A percentile compares a stretch with the other conserved stretches of the same genome.
Conservation (phyloP, 2,329 filamentous ascomycete genomes). For the Cyphellophora attinorum region DNA sequence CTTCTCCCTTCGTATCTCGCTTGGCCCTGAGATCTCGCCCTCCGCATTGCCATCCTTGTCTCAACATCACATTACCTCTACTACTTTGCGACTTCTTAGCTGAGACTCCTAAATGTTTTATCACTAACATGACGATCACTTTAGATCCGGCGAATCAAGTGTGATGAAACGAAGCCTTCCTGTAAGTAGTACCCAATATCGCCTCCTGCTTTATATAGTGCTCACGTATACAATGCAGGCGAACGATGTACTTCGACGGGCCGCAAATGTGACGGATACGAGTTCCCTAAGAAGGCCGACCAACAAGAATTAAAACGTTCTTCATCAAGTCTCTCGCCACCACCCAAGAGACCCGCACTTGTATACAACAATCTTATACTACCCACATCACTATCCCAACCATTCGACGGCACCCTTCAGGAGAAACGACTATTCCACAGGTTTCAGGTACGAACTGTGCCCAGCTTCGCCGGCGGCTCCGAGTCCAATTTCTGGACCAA, state of each 20-base stretch:
- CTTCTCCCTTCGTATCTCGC: not conserved
- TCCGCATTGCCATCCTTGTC: not conserved
- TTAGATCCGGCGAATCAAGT: slow-evolving; percentile 32
- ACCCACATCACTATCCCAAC: slow-evolving; percentile 21
- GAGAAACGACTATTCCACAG: slow-evolving; percentile 54
- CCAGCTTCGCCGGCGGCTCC: slow-evolving; percentile 57
- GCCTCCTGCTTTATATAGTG: slow-evolving; percentile 2
- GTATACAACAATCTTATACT: slow-evolving; percentile 11
- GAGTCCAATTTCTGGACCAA: slow-evolving; percentile 57
- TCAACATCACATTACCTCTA: not conserved
- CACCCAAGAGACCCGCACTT: slow-evolving; percentile 3
- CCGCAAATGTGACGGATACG: slow-evolving; percentile 51
- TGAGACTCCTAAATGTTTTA: not conserved
- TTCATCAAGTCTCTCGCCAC: slow-evolving; percentile 7
- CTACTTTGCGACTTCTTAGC: not conserved
- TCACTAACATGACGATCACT: not conserved
- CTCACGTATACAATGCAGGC: slow-evolving; percentile 22
- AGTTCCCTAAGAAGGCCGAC: slow-evolving; percentile 26
- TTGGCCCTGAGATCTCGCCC: not conserved
- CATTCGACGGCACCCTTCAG: slow-evolving; percentile 39
- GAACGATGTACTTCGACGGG: slow-evolving; percentile 51
- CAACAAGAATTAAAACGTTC: not conserved
- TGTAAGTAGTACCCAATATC: slow-evolving; percentile 19
- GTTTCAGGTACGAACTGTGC: slow-evolving; percentile 52
- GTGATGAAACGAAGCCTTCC: slow-evolving; percentile 31